Percentiles rank a stretch among this genome's conserved stretches.
Evolutionary conservation across 805 yeast species (phyloP).

Genomic region (Yamadazyma nakazawae): DNA sequence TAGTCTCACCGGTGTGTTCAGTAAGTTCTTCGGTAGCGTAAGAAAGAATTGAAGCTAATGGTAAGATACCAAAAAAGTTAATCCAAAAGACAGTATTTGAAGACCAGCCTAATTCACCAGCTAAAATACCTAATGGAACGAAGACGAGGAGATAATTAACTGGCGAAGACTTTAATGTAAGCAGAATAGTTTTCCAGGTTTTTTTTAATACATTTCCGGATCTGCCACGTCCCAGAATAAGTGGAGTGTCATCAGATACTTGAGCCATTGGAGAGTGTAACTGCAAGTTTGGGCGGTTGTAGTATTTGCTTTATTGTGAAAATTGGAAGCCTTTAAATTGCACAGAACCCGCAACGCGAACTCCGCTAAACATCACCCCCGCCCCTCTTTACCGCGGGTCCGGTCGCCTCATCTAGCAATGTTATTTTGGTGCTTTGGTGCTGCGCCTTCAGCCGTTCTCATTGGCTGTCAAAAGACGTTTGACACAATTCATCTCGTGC

Average conservation of each 20-base stretch:
- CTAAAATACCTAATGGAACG: slow-evolving; percentile 85
- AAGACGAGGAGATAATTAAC: slow-evolving; percentile 74
- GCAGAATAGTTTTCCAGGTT: slow-evolving; percentile 5
- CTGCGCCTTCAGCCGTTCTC: too few relatives aligned
- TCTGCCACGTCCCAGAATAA: background rate
- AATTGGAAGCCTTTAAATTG: too few relatives aligned
- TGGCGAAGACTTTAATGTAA: slow-evolving; percentile 53
- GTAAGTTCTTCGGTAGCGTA: slow-evolving; percentile 92
- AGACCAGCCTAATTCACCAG: slow-evolving; percentile 58
- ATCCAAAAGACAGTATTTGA: slow-evolving; percentile 58
- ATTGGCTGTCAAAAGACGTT: too few relatives aligned
- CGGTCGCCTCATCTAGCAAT: too few relatives aligned
- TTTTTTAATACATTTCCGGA: background rate
- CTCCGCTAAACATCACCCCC: too few relatives aligned
- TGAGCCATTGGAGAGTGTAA: background rate
- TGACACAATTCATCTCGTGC: too few relatives aligned
- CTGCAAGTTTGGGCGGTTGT: too few relatives aligned
- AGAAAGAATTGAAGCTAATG: slow-evolving; percentile 86
- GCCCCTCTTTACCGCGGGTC: too few relatives aligned
- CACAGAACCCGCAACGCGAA: too few relatives aligned
- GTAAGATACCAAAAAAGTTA: slow-evolving; percentile 87
- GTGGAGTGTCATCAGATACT: slow-evolving; percentile 1
- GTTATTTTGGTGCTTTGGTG: too few relatives aligned
- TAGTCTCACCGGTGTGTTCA: slow-evolving; percentile 81
- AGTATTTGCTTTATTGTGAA: too few relatives aligned